Percentiles rank a stretch among this genome's conserved stretches.
Conservation (phyloP, 371 early-diverging fungal genomes). For the Mortierella polycephala region DNA sequence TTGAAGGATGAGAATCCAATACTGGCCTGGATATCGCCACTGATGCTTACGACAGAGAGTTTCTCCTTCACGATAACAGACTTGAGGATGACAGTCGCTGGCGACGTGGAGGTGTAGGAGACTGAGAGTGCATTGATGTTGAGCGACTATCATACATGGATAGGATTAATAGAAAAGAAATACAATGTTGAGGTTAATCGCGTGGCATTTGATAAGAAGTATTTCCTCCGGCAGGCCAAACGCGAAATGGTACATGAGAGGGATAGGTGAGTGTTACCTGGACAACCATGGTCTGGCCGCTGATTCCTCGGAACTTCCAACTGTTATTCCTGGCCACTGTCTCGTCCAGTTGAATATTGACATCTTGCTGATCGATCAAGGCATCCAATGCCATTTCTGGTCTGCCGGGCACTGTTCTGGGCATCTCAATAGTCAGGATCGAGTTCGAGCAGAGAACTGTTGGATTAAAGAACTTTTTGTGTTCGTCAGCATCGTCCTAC, state of each 20-base stretch:
- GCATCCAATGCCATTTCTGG: slow-evolving; percentile 30
- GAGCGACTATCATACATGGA: slow-evolving; percentile 16
- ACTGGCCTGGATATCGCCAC: slow-evolving; percentile 33
- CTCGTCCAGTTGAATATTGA: slow-evolving; percentile 27
- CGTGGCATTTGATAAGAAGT: background rate
- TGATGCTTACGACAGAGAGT: slow-evolving; percentile 39
- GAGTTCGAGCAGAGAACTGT: slow-evolving; percentile 41
- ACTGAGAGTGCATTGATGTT: slow-evolving; percentile 41
- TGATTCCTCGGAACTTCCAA: slow-evolving; percentile 27
- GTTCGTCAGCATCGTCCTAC: slow-evolving; percentile 35
- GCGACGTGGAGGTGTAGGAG: slow-evolving; percentile 30
- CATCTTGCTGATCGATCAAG: slow-evolving; percentile 35
- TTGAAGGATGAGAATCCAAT: slow-evolving; percentile 18
- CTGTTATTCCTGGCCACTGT: slow-evolving; percentile 21
- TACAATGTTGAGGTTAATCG: background rate
- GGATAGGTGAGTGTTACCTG: slow-evolving; percentile 10
- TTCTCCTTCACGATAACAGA: slow-evolving; percentile 34
- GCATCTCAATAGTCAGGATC: slow-evolving; percentile 46
- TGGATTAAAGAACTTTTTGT: slow-evolving; percentile 28
- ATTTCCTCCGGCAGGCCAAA: too few relatives aligned
- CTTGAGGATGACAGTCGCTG: slow-evolving; percentile 17
- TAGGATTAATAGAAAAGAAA: background rate
- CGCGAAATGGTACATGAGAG: too few relatives aligned
- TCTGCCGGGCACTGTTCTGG: slow-evolving; percentile 12
- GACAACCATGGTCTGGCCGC: slow-evolving; percentile 23